Evolutionary conservation across 2,329 filamentous ascomycete genomes (phyloP).

Genomic region (Trichophyton equinum): DNA sequence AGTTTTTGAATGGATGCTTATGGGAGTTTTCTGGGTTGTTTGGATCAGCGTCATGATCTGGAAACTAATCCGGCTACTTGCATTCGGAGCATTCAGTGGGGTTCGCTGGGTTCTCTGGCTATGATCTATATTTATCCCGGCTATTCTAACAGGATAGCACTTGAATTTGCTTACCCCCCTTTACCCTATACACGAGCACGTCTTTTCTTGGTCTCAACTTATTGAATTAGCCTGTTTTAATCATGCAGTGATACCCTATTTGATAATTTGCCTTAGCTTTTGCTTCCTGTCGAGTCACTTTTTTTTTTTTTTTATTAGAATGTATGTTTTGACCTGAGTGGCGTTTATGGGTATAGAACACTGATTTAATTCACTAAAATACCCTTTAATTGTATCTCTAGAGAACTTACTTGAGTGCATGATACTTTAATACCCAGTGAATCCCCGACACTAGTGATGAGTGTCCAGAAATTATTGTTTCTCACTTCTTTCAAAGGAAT

Average conservation of each 20-base stretch:
- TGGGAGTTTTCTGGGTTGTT: constrained; percentile 86
- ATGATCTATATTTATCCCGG: constrained; percentile 26
- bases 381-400: neutral
- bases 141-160: neutral
- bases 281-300: neutral
- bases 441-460: neutral
- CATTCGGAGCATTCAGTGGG: constrained; percentile 46
- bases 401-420: neutral
- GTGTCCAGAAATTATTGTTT: neutral
- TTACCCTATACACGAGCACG: no score
- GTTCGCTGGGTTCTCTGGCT: constrained; percentile 80
- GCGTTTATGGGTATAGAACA: neutral
- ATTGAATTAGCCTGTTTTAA: neutral
- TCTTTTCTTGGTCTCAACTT: neutral
- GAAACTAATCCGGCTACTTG: constrained; percentile 51
- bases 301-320: neutral
- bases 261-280: neutral
- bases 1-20: constrained; percentile 71
- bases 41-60: constrained; percentile 79
- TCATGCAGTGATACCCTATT: neutral
- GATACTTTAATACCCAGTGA: neutral
- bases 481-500: neutral
- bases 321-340: neutral
- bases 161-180: no score
- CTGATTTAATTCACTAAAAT: neutral